Base-by-base conservation (phyloP, 441 rosid species). In the Bocquillonia castaneifolia region DNA sequence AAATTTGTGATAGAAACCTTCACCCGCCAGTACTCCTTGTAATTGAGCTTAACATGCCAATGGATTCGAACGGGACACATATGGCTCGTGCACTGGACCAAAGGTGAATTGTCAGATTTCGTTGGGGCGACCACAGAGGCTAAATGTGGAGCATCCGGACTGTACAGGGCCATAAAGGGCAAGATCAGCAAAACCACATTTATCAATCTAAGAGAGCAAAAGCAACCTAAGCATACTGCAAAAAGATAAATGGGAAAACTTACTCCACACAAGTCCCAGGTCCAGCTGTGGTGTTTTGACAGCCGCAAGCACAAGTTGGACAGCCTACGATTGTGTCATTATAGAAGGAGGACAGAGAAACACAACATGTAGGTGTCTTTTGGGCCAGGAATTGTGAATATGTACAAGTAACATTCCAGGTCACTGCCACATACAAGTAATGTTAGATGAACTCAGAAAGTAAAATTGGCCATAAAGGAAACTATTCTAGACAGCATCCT, bases 351-450 rank as follows among this genome's bases (percentile, higher is more conserved):
- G 98, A 88, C 72, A 92, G 86, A 5, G 98, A 92, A 70, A 92
- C 96, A 44, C 97, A 92, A 75, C 97, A 92, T 47, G 87, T 80
- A 0, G 96, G 98, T 52, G 96, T 81, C 74, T 81, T 87, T 67
- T 80, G 84, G 70, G 97, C 87, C 59, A 92, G 83, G 77, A 90
- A 88, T 80, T 88, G 96, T 1, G 98, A 92, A 72, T 90, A 92
- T 7, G 92, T 88, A 77, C 98, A 92, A 0, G 96, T 86, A 64
- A 90, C 83, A 65, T 90, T 90, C 98, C 98, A 92, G 56, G 98
- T 92, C 97, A 88, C 98, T 90, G 77, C 72, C 75, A 81, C 66
- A 67, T 42, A 31, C 51, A 64, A 64, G 22, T 34, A 65, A 61
- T 63, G 72, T 72, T 64, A 67, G 68, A 50, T 14, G 58, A 65